A percentile compares a stretch with the other conserved stretches of the same genome.
phyloP scores from a whole-genome alignment of 352 stramenopile genomes.

The Phytophthora boehmeriae region DNA sequence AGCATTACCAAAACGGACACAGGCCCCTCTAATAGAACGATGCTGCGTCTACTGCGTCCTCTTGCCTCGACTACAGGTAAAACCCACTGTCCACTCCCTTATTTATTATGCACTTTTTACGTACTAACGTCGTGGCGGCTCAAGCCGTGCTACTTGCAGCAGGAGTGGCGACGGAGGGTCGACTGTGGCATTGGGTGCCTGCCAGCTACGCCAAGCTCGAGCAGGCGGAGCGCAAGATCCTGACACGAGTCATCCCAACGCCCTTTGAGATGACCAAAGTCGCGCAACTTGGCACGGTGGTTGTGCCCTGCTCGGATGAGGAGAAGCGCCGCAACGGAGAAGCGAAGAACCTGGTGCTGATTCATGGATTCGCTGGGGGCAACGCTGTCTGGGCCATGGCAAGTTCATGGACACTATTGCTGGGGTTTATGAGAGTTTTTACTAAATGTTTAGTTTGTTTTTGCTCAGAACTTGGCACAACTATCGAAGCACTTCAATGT shows the following conservation, averaged over 20 bases:
- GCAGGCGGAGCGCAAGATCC: slow-evolving; percentile 64
- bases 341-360: slow-evolving; percentile 76
- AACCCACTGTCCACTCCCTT: background rate
- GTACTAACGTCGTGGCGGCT: no score
- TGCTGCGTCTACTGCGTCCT: slow-evolving; percentile 41
- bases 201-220: slow-evolving; percentile 74
- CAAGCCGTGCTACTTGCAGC: slow-evolving; percentile 52
- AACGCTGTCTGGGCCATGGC: slow-evolving; percentile 87
- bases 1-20: slow-evolving; percentile 7
- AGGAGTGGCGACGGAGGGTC: slow-evolving; percentile 64
- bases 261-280: slow-evolving; percentile 85
- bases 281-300: slow-evolving; percentile 74
- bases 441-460: slow-evolving; percentile 8
- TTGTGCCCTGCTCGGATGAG: slow-evolving; percentile 76
- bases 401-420: background rate
- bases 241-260: slow-evolving; percentile 46
- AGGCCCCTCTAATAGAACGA: slow-evolving; percentile 1
- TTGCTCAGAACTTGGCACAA: slow-evolving; percentile 62
- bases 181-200: slow-evolving; percentile 76
- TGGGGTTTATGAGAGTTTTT: background rate
- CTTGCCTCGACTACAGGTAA: slow-evolving; percentile 40
- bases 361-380: slow-evolving; percentile 81
- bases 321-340: slow-evolving; percentile 38
- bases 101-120: no score
- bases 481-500: slow-evolving; percentile 86